These are phyloP conservation scores for Auriscalpium microsporum DNA, from an alignment of 768 basidiomycete species.

Conservation along the genomic window DNA sequence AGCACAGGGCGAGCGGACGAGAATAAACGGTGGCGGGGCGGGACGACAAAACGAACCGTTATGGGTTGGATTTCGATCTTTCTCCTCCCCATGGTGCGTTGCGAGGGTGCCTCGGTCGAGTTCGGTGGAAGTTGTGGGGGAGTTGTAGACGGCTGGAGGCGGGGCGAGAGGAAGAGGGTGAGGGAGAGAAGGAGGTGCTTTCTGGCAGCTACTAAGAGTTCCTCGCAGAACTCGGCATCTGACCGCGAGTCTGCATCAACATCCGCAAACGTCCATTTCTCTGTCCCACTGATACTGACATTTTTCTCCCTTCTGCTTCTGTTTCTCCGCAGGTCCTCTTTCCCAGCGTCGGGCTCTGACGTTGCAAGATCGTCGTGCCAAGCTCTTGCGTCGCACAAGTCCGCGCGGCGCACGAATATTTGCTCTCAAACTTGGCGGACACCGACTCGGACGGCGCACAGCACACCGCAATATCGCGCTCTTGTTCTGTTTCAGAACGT, in stretches of 20 bases:
- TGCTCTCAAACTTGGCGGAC: too few species aligned
- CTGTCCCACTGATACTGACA: not conserved
- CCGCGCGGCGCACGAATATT: not conserved
- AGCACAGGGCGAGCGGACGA: constrained; percentile 10
- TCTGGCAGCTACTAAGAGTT: constrained; percentile 5
- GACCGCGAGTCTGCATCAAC: constrained; percentile 14
- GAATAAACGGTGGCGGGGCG: constrained; percentile 19
- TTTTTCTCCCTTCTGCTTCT: not conserved
- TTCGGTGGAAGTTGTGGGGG: constrained; percentile 2
- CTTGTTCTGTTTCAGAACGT: not conserved
- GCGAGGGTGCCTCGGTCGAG: constrained; percentile 1
- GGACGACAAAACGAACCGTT: constrained; percentile 41
- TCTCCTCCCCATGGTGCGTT: constrained; percentile 51
- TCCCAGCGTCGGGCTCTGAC: not conserved
- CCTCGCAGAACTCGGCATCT: constrained; percentile 6
- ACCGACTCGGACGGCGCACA: too few species aligned
- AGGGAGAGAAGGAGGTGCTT: constrained; percentile 11
- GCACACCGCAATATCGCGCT: too few species aligned
- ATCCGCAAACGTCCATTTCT: constrained; percentile 6
- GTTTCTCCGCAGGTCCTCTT: not conserved
- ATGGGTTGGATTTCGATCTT: constrained; percentile 82
- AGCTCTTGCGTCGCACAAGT: not conserved
- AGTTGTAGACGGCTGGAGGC: constrained; percentile 2
- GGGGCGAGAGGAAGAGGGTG: constrained; percentile 3
- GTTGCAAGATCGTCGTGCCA: not conserved